A percentile compares a stretch with the other conserved stretches of the same genome.
Evolutionary conservation across 2,329 filamentous ascomycete genomes (phyloP).

Genomic region (Trichoderma sp.): DNA sequence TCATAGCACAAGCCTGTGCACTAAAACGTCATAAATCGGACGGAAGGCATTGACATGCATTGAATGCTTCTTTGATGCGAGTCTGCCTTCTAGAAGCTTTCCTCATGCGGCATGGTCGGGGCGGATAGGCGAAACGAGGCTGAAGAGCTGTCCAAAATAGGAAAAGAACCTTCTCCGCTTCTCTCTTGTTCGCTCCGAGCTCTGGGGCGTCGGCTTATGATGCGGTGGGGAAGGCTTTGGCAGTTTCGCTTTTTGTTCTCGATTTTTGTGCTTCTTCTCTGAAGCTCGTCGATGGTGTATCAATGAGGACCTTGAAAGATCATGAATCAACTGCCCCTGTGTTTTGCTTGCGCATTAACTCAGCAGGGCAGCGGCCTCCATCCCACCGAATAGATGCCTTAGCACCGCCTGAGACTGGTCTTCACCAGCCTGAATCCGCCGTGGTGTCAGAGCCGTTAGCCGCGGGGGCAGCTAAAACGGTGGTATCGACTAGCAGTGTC

Average conservation of each 20-base stretch:
- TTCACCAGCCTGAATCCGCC: neutral
- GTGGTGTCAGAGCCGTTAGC: conserved; percentile 9
- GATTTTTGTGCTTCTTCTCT: too few relatives aligned
- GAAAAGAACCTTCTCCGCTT: conserved; percentile 17
- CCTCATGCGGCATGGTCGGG: neutral
- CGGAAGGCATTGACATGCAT: neutral
- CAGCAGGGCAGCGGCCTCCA: neutral
- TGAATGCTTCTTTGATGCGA: neutral
- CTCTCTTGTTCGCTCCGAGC: conserved; percentile 2
- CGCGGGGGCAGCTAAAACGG: neutral
- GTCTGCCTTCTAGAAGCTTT: conserved; percentile 12
- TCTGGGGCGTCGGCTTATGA: conserved; percentile 9
- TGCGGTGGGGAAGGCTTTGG: conserved; percentile 3
- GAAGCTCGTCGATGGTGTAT: neutral
- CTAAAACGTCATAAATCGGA: conserved; percentile 10
- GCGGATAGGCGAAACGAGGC: conserved; percentile 20
- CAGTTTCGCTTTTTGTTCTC: neutral
- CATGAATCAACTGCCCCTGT: neutral
- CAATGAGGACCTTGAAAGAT: neutral
- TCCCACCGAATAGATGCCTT: neutral
- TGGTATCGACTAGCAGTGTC: neutral
- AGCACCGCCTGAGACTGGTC: neutral
- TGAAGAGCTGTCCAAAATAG: conserved; percentile 24
- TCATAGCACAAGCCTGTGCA: conserved; percentile 24
- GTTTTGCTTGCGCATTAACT: neutral